A percentile compares a stretch with the other conserved stretches of the same genome.
phyloP scores from a whole-genome alignment of 192 early-diverging fungal genomes.

The Spizellomyces punctatus region DNA sequence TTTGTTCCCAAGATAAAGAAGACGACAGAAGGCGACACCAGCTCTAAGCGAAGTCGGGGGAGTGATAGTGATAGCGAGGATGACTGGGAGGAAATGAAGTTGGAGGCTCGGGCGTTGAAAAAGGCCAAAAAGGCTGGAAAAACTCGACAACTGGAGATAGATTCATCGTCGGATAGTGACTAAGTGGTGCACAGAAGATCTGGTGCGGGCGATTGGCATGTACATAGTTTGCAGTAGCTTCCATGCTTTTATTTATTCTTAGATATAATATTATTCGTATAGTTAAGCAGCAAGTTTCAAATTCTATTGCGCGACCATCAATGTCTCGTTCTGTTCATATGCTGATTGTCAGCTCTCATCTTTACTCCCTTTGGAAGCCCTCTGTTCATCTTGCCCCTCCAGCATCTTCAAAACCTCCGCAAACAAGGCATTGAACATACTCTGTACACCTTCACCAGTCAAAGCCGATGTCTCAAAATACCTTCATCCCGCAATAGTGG shows the following conservation, averaged over 20 bases:
- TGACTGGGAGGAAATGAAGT: conserved; percentile 65
- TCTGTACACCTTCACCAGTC: conserved; percentile 46
- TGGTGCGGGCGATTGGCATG: no score
- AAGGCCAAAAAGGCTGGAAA: conserved; percentile 52
- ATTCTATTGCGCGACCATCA: no score
- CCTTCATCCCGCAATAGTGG: conserved; percentile 20
- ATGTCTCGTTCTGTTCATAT: no score
- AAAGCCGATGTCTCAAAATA: conserved; percentile 56
- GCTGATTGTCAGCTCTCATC: no score
- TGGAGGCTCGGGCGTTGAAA: conserved; percentile 61
- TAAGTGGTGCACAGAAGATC: no score
- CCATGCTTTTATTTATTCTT: no score
- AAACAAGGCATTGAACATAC: conserved; percentile 33
- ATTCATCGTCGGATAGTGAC: no score
- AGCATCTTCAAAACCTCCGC: neutral
- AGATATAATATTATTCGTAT: no score
- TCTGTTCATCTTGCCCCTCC: neutral
- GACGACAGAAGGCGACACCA: neutral
- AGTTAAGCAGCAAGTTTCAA: no score
- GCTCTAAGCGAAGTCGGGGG: conserved; percentile 11
- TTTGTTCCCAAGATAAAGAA: conserved; percentile 13
- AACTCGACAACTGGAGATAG: neutral
- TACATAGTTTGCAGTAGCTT: no score
- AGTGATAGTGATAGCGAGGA: conserved; percentile 42
- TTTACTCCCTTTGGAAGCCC: no score